phyloP scores from a whole-genome alignment of 2,329 filamentous ascomycete species.

The Paraphaeosphaeria minitans region DNA sequence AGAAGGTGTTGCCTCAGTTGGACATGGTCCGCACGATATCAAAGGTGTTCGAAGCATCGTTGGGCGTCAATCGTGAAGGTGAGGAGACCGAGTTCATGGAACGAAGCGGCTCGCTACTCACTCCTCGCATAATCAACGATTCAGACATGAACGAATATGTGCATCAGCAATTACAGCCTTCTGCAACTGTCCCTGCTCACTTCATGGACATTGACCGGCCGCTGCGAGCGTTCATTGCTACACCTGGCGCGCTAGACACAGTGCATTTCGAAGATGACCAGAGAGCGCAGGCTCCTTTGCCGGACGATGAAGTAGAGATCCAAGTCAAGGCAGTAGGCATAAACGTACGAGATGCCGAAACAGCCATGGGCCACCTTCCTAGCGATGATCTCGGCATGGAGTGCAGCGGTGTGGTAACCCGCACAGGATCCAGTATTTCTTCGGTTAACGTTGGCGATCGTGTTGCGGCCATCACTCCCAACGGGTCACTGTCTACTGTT shows the following conservation, averaged over 20 bases:
- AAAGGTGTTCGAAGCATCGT: slow-evolving; percentile 17
- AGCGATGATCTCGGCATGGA: slow-evolving; percentile 15
- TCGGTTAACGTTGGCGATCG: slow-evolving; percentile 29
- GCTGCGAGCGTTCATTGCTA: slow-evolving; percentile 18
- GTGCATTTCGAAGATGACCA: slow-evolving; percentile 28
- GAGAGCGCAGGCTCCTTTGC: background rate
- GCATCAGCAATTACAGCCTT: slow-evolving; percentile 24
- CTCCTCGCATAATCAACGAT: slow-evolving; percentile 26
- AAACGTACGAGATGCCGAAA: slow-evolving; percentile 19
- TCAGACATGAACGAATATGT: slow-evolving; percentile 29
- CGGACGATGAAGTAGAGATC: slow-evolving; percentile 39
- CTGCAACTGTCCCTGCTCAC: slow-evolving; percentile 20
- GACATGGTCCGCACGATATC: slow-evolving; percentile 13
- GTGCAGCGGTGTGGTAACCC: slow-evolving; percentile 24
- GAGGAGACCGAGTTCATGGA: slow-evolving; percentile 27
- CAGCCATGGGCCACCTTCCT: slow-evolving; percentile 35
- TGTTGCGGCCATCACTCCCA: slow-evolving; percentile 27
- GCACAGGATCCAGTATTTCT: slow-evolving; percentile 21
- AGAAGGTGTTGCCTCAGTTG: slow-evolving; percentile 4
- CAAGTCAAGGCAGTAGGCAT: slow-evolving; percentile 37
- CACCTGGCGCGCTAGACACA: slow-evolving; percentile 22
- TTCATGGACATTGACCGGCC: slow-evolving; percentile 21
- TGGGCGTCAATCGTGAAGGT: slow-evolving; percentile 6
- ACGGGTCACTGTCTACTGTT: slow-evolving; percentile 27
- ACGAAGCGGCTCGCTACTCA: slow-evolving; percentile 21